Percentiles rank a stretch among this genome's conserved stretches.
Evolutionary conservation across 148 eudicot species (phyloP).

Genomic region (Rhododendron henanense): DNA sequence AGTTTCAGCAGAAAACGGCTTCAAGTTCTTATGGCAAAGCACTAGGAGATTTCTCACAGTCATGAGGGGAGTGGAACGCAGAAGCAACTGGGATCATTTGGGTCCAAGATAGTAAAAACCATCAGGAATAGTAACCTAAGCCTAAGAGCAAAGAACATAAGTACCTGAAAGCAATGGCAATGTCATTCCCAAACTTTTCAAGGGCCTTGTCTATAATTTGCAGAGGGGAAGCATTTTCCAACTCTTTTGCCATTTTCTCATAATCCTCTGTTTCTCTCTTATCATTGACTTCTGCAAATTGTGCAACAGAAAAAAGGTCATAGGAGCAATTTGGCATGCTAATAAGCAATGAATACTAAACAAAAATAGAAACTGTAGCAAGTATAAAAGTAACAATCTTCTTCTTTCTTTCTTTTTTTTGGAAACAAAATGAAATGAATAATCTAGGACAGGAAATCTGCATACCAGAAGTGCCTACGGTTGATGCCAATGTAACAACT

Average conservation of each 20-base stretch:
- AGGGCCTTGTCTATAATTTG: slow-evolving; percentile 16
- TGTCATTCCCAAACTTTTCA: slow-evolving; percentile 11
- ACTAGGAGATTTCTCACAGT: background rate
- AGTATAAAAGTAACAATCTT: too few species aligned
- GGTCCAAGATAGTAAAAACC: background rate
- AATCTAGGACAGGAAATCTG: background rate
- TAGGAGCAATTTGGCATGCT: background rate
- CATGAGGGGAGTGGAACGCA: background rate
- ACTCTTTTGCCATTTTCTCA: slow-evolving; percentile 12
- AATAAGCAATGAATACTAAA: background rate
- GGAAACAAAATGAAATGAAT: background rate
- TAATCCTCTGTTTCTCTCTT: slow-evolving; percentile 1
- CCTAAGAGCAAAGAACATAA: background rate
- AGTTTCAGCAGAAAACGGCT: background rate
- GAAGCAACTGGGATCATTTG: background rate
- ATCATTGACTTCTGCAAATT: slow-evolving; percentile 1
- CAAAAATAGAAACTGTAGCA: background rate
- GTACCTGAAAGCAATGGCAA: slow-evolving; percentile 18
- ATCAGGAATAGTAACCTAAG: background rate
- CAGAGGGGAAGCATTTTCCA: slow-evolving; percentile 15
- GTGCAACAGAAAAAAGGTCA: background rate
- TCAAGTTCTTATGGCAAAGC: background rate
- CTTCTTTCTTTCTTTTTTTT: too few species aligned
- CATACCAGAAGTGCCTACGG: background rate
- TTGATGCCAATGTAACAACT: slow-evolving; percentile 2